Conservation (phyloP, 345 rosid species). For the Hibiscus trionum region DNA sequence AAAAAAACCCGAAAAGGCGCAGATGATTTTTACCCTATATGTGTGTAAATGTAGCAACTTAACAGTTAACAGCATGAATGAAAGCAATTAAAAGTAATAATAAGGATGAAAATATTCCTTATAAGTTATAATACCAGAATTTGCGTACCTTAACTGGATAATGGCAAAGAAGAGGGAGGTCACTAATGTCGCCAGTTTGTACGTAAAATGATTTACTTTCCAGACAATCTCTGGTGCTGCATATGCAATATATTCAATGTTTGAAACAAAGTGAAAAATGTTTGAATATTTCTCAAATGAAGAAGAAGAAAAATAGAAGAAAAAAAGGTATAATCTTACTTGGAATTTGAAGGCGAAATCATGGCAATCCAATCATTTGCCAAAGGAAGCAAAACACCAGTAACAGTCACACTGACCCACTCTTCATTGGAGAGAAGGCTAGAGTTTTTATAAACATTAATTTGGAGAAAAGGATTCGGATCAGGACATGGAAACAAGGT, state of each 20-base stretch:
- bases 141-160: not conserved
- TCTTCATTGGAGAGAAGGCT: slow-evolving; percentile 29
- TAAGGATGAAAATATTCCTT: not conserved
- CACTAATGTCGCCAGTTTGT: not conserved
- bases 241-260: not conserved
- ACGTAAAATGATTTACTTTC: slow-evolving; percentile 20
- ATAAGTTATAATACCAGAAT: not conserved
- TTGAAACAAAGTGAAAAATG: not conserved
- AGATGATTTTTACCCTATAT: too few species aligned
- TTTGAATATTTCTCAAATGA: not conserved
- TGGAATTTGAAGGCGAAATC: slow-evolving; percentile 49
- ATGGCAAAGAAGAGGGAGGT: not conserved
- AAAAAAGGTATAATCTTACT: slow-evolving; percentile 21
- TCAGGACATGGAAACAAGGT: slow-evolving; percentile 22
- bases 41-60: not conserved
- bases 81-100: not conserved
- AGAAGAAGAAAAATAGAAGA: too few species aligned
- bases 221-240: slow-evolving; percentile 39
- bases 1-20: too few species aligned
- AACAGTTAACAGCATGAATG: not conserved
- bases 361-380: slow-evolving; percentile 51
- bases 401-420: slow-evolving; percentile 35
- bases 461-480: slow-evolving; percentile 20
- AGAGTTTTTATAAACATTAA: slow-evolving; percentile 12
- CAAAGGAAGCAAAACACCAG: slow-evolving; percentile 37